A percentile compares a stretch with the other conserved stretches of the same genome.
Conservation (phyloP, 2,329 filamentous ascomycete genomes). For the Ophiostoma ips region DNA sequence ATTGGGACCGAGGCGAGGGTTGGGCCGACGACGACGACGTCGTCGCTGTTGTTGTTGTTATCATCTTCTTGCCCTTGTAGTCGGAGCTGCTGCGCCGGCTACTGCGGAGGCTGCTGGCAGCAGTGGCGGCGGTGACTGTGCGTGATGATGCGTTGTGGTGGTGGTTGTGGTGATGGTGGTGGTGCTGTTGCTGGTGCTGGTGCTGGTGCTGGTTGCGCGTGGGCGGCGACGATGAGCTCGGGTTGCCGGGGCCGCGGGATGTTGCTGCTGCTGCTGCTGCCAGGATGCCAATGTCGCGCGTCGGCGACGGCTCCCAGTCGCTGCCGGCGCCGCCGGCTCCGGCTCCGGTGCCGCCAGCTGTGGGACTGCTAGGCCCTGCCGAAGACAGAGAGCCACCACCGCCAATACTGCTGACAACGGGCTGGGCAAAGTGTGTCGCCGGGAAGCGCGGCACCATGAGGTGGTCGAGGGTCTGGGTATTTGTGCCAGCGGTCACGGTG, state of each 20-base stretch:
- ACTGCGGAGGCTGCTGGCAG: neutral
- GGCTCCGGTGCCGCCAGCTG: neutral
- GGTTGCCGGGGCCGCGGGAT: too few species aligned
- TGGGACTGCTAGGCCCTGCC: conserved; percentile 4
- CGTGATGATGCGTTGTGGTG: neutral
- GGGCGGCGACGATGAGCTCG: neutral
- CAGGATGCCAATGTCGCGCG: neutral
- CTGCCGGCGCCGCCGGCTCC: neutral
- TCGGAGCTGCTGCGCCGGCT: neutral
- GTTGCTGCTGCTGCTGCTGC: too few species aligned
- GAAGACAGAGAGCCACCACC: neutral
- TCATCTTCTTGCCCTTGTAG: neutral
- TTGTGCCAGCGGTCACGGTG: neutral
- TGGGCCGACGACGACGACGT: neutral
- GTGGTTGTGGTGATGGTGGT: neutral
- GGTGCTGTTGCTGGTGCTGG: neutral
- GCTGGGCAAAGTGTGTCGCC: conserved; percentile 16
- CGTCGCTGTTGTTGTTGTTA: neutral
- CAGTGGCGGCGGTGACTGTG: neutral
- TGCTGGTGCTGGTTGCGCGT: neutral
- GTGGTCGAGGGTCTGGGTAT: conserved; percentile 20
- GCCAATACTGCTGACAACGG: conserved; percentile 13
- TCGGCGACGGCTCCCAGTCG: neutral
- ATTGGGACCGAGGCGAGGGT: too few species aligned
- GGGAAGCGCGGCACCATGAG: conserved; percentile 24